Evolutionary conservation across 805 yeast genomes (phyloP), one percentile per base, ranked within the genome.

Genomic region (Cyberlindnera suaveolens): DNA sequence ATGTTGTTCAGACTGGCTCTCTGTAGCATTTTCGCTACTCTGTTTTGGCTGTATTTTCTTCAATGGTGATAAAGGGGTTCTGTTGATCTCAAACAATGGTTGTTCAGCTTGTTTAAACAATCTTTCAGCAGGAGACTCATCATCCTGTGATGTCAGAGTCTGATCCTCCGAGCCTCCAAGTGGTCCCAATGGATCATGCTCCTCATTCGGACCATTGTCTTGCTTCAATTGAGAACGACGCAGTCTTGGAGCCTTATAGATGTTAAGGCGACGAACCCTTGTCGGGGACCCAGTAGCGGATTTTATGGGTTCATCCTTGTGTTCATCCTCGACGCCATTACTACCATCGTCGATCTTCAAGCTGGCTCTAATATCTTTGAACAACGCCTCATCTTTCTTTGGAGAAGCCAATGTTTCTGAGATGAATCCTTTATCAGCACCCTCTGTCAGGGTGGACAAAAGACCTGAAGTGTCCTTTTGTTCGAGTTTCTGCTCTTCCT

Each of bases 31-130:
- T 23, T 23, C 11, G 11, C 27, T 23, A 9, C 4, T 23, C 27
- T 23, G 13, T 29, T 16, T 11, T 15, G 9, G 15, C 19, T n/a
- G 23, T 16, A 20, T 39, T 37, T 41, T 29, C 45, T 54, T 51
- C 42, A 54, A 20, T 31, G 61, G 59, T 6, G 57, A 51, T 14
- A 58, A 45, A 3, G 59, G 54, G 20, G 48, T 58, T 50, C 57
- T 53, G 42, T 50, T 64, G 31, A 77, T 58, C 17, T 75, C 67
- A 46, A 77, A 80, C 37, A 79, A 62, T 4, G 85, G 85, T 5
- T 72, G 74, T 31, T 80, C 75, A 1, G 74, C 69, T 27, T 72
- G 75, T 48, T 70, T 65, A 5, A 66, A 58, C 29, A 77, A 48
- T 18, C 57, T 45, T 3, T 68, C 71, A 11, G 65, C 64, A 17